Base-by-base conservation (phyloP, 1,284 basidiomycete genomes). In the Fomitopsis palustris region DNA sequence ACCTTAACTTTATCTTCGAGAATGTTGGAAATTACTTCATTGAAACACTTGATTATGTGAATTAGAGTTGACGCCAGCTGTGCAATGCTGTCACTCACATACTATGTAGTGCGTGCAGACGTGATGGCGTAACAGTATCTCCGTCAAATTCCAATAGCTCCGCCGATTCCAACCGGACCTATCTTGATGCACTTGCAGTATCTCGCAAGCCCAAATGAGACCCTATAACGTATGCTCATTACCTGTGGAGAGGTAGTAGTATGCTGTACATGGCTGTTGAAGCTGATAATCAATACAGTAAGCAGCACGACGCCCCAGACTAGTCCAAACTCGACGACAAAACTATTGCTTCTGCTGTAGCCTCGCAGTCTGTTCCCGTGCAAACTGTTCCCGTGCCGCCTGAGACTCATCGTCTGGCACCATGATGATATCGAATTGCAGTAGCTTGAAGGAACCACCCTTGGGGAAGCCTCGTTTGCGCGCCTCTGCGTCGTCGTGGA, bases 341-440 rank as follows among this genome's bases (percentile, higher is more conserved):
- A 38, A 61, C 3, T 64, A 56, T 21, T 58, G n/a, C 4, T 31
- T 35, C 14, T 23, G 29, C 49, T 52, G 49, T 31, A 52, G 9
- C 31, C 49, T 7, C 27, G 31, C 68, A 38, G 67, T 65, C 35
- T 61, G 63, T 57, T 71, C 67, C 47, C 61, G 58, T n/a, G 67
- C 67, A 47, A 65, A 68, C 55, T 61, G 55, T 65, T 69, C 69
- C 27, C 63, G 69, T 12, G 69, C 72, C 29, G 69, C 74, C 42
- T 68, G 69, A 4, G 76, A 75, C 68, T 86, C 80, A 52, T 78
- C 81, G 27, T 79, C 75, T 1, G 83, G 85, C 14, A 83, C 79
- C 9, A 92, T 73, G 3, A 88, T 72, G 58, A 92, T 80, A 65
- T 92, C 85, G 23, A 74, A 75, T 60, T 85, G 78, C 59, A 92